Base-by-base conservation (phyloP, 768 basidiomycete species). In the Leucocoprinus sp. region DNA sequence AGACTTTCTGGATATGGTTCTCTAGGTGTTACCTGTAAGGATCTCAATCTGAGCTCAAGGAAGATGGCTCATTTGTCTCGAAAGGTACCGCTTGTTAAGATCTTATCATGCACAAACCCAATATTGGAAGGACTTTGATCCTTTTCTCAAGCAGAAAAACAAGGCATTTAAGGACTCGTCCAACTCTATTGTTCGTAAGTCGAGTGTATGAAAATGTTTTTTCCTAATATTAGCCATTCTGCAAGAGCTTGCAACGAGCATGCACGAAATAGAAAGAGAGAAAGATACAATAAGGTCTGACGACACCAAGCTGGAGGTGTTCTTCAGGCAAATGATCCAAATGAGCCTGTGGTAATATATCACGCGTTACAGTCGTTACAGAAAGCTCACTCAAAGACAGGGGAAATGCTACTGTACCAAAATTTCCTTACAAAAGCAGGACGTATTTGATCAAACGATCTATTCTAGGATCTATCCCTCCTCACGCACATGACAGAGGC, bases 391-490 rank as follows among this genome's bases (percentile, higher is more conserved):
- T 18, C 17, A 22, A 11, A 11, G 50, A 0, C 26, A 93, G 91
- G 92, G 93, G 93, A 36, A 97, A 97, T 59, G 92, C 93, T 11
- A 96, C 93, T 19, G 89, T 89, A 54, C 51, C 69, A 58, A 26
- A 9, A 40, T 23, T 19, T 23, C 29, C 33, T 22, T 17, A 11
- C 2, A 22, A 2, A 8, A n/a, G n/a, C 26, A 4, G 4, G 2
- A 9, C 33, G 5, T 17, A 18, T 26, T 8, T 11, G 6, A 24
- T 28, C 9, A 37, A 11, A n/a, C 8, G n/a, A 8, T 8, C 33
- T 37, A 9, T 17, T n/a, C n/a, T 52, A 90, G 84, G 95, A 99
- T 61, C 71, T 97, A 3, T 93, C 91, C 0, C 77, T 98, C 9
- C 71, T 98, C 21, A 92, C 92, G 1, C 84, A 92, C 54, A 64